Conservation (phyloP, 768 basidiomycete species). For the Rhodotorula graminis region DNA sequence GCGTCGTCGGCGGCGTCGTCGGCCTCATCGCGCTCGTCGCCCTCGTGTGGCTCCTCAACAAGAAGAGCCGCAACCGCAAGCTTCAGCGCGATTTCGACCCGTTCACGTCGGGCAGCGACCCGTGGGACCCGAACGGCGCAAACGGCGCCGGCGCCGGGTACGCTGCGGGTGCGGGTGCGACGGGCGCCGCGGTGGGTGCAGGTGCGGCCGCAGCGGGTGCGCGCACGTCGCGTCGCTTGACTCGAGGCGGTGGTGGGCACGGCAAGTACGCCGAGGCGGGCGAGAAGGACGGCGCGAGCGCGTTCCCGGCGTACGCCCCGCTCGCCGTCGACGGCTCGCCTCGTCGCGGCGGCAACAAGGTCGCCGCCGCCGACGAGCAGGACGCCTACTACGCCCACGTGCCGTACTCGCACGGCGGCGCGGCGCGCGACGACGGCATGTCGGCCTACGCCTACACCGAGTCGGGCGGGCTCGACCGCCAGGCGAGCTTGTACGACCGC, state of each 20-base stretch:
- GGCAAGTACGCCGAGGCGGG: constrained; percentile 7
- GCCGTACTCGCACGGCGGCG: neutral
- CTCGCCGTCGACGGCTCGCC: neutral
- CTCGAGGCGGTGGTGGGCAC: neutral
- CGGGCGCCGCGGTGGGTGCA: neutral
- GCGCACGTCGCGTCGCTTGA: neutral
- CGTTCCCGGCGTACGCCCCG: constrained; percentile 1
- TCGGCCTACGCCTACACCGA: neutral
- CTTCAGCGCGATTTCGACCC: constrained; percentile 3
- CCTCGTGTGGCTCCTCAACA: constrained; percentile 12
- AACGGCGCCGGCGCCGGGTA: no score
- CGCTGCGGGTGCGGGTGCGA: neutral
- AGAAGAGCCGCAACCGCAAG: neutral
- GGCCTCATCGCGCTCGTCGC: constrained; percentile 14
- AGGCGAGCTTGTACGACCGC: constrained; percentile 1
- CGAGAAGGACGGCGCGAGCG: neutral
- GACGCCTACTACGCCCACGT: constrained; percentile 28
- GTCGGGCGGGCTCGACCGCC: neutral
- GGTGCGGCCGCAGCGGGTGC: neutral
- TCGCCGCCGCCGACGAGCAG: constrained; percentile 19
- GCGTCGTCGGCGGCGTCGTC: constrained; percentile 22
- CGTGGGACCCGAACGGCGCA: constrained; percentile 1
- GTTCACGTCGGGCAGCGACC: constrained; percentile 8
- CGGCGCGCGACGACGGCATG: neutral
- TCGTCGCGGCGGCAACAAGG: neutral